phyloP scores from a whole-genome alignment of 257 asterid genomes.

The Mitragyna speciosa region DNA sequence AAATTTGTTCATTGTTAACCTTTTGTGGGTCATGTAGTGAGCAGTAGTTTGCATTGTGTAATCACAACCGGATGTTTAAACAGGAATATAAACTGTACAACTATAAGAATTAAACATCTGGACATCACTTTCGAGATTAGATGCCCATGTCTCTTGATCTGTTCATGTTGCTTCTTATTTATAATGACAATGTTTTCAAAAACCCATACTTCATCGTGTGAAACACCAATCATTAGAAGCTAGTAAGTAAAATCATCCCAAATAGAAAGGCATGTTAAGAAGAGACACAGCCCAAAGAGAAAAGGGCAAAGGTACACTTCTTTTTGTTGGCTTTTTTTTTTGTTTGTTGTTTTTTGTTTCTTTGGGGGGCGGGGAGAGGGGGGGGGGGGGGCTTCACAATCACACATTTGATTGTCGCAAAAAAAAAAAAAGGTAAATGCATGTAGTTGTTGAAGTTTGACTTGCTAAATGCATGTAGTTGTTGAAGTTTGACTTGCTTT shows the following conservation, averaged over 20 bases:
- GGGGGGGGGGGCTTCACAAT: constrained; percentile 1
- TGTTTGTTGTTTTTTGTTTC: too few relatives aligned
- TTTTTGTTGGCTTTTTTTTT: too few relatives aligned
- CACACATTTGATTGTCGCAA: too few relatives aligned
- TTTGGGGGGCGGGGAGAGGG: too few relatives aligned
- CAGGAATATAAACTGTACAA: constrained; percentile 33
- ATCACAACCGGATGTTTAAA: too few relatives aligned
- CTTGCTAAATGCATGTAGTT: too few relatives aligned
- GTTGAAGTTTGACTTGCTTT: too few relatives aligned
- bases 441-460: too few relatives aligned
- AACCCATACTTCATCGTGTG: constrained; percentile 75
- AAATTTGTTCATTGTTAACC: too few relatives aligned
- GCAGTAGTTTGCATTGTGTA: neutral
- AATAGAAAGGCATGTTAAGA: neutral
- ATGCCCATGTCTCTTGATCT: constrained; percentile 71
- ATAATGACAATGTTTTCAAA: constrained; percentile 76
- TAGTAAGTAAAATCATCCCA: too few relatives aligned
- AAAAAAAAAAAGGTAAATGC: neutral
- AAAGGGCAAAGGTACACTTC: neutral
- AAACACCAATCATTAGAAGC: constrained; percentile 74
- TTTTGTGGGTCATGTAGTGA: too few relatives aligned
- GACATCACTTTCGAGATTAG: constrained; percentile 69
- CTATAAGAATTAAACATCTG: constrained; percentile 87
- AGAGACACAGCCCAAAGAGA: neutral
- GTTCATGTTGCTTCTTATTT: constrained; percentile 93